Evolutionary conservation across 2,329 filamentous ascomycete genomes (phyloP), one percentile per base, ranked within the genome.

Genomic region (Clonostachys sp.): DNA sequence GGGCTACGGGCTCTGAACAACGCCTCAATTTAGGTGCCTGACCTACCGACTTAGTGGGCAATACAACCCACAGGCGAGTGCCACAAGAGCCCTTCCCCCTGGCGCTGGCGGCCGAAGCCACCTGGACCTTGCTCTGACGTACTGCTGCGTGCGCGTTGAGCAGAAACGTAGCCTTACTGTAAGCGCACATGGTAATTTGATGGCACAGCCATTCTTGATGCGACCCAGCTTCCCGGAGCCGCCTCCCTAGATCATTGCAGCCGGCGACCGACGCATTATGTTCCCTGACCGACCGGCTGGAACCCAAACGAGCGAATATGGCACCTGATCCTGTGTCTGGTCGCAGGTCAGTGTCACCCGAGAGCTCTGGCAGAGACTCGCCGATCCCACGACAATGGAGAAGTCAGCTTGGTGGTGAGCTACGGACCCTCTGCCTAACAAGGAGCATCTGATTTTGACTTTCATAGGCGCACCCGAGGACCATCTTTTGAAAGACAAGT

Each of bases 301-400:
- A 47, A 45, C 49, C 51, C 51, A 46, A 53, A 46, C 52, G 55
- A 53, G 55, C 55, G 60, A 71, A 53, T 57, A 87, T 88, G 84
- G 75, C 81, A 61, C 80, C 83, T 71, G 84, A 87, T 66, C 73
- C 76, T 49, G 73, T 70, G 55, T 67, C 72, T 54, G 71, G 72
- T 55, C 77, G 76, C 51, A 77, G 76, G 60, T 83, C 82, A 48
- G 70, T 74, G 57, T 94, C 91, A 53, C 90, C 90, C 60, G 83
- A 89, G 63, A 91, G 86, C 77, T 94, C 90, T 64, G 89, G 89
- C 53, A 86, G 87, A 61, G 82, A 84, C 54, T 89, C 88, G 63
- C 89, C 87, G 54, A 83, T 83, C 39, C 78, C 81, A 53, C 83
- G 86, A 63, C 85, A 88, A 72, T 86, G 87, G 80, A 87, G 87